These are phyloP conservation scores for Cercophora samala DNA, from an alignment of 495 filamentous ascomycete genomes.

Conservation along the genomic window DNA sequence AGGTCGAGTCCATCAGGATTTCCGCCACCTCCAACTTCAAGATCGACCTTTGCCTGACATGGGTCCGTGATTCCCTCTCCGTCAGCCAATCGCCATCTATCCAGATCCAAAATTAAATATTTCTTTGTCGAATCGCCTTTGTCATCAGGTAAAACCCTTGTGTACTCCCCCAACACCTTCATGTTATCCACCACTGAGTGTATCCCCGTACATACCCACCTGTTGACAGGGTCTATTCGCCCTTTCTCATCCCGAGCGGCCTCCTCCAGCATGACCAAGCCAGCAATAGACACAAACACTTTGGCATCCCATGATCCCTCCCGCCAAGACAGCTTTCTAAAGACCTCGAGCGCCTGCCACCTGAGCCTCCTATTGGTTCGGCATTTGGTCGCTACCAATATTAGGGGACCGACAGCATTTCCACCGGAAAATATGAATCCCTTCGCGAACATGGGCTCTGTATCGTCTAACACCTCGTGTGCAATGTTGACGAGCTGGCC, in stretches of 20 bases:
- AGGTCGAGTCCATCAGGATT: background rate
- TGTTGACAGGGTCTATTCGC: background rate
- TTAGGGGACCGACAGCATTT: background rate
- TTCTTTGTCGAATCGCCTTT: background rate
- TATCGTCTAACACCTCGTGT: background rate
- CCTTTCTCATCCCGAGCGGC: background rate
- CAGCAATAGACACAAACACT: background rate
- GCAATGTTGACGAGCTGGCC: background rate
- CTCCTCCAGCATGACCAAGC: constrained; percentile 8
- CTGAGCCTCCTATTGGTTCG: background rate
- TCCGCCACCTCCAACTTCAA: background rate
- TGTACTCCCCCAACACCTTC: constrained; percentile 9
- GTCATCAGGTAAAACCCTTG: background rate
- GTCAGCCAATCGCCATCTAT: background rate
- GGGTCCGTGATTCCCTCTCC: background rate
- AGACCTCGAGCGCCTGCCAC: background rate
- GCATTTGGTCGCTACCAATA: constrained; percentile 4
- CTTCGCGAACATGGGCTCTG: background rate
- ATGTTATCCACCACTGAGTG: constrained; percentile 1
- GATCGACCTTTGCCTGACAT: background rate
- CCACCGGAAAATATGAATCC: constrained; percentile 3
- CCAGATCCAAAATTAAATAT: background rate
- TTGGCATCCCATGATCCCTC: constrained; percentile 12
- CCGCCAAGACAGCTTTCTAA: constrained; percentile 8
- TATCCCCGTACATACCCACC: constrained; percentile 9